A percentile compares a stretch with the other conserved stretches of the same genome.
Evolutionary conservation across 768 basidiomycete genomes (phyloP).

Genomic region (Calocybe indica): DNA sequence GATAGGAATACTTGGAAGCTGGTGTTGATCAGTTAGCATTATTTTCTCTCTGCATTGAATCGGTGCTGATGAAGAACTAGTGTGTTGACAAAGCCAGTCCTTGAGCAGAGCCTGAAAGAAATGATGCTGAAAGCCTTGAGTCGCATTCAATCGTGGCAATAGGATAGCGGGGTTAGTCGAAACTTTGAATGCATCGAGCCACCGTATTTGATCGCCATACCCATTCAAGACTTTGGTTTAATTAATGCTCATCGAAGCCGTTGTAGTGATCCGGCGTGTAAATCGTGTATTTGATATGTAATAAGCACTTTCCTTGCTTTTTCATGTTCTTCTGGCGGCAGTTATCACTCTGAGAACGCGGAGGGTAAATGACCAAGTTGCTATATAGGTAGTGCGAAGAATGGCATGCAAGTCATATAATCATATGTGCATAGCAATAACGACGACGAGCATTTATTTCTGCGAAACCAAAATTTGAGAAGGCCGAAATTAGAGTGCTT

Average conservation of each 20-base stretch:
- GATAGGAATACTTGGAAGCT: conserved; percentile 5
- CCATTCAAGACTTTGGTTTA: too few species aligned
- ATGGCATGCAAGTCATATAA: conserved; percentile 13
- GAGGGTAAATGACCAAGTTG: too few species aligned
- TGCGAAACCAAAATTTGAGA: conserved; percentile 2
- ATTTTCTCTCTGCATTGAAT: background rate
- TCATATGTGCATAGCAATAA: conserved; percentile 16
- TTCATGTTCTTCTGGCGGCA: too few species aligned
- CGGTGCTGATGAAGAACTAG: conserved; percentile 19
- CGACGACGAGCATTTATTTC: conserved; percentile 13
- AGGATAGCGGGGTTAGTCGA: conserved; percentile 8
- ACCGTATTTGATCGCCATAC: too few species aligned
- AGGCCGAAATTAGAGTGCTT: background rate
- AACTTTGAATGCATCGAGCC: background rate
- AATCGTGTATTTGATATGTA: too few species aligned
- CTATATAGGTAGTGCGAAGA: too few species aligned
- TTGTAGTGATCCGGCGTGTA: too few species aligned
- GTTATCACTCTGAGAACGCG: too few species aligned
- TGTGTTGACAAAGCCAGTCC: conserved; percentile 58
- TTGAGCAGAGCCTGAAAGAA: conserved; percentile 32
- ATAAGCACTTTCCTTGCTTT: too few species aligned
- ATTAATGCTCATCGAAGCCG: too few species aligned
- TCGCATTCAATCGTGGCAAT: conserved; percentile 10
- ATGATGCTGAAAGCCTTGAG: conserved; percentile 12
- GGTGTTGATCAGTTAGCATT: conserved; percentile 5